Percentiles rank a stretch among this genome's conserved stretches.
These are phyloP conservation scores for Trifolium dubium DNA, from an alignment of 306 rosid species.

Conservation along the genomic window DNA sequence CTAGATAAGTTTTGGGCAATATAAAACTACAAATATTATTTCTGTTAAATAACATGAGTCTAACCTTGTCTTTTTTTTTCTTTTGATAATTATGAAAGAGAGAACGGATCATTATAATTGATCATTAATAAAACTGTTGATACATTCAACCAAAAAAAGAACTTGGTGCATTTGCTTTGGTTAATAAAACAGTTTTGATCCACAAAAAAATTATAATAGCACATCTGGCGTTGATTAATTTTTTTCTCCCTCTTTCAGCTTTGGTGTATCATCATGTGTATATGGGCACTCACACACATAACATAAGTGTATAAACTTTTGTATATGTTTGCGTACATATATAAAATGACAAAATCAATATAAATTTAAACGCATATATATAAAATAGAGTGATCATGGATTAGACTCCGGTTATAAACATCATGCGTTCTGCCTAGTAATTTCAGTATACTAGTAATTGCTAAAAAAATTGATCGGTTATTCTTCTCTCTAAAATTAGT, in stretches of 20 bases:
- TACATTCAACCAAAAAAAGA: neutral
- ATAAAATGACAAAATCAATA: too few species aligned
- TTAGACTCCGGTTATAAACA: too few species aligned
- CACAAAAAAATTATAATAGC: neutral
- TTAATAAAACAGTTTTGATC: constrained; percentile 7
- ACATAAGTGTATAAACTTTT: too few species aligned
- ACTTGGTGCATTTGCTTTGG: neutral
- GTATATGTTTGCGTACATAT: too few species aligned
- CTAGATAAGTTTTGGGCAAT: constrained; percentile 11
- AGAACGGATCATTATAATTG: neutral
- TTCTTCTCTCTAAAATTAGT: too few species aligned
- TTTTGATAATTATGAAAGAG: neutral
- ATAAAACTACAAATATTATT: neutral
- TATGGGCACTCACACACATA: neutral
- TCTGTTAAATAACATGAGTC: constrained; percentile 3
- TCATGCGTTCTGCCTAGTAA: too few species aligned
- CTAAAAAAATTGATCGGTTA: too few species aligned
- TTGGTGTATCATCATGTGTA: neutral
- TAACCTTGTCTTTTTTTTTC: too few species aligned
- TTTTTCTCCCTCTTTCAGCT: neutral
- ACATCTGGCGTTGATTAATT: neutral
- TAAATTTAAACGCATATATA: too few species aligned
- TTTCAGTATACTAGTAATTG: too few species aligned
- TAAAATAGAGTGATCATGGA: too few species aligned
- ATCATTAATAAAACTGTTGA: neutral